Conservation (phyloP, 306 rosid genomes). For the Albizia julibrissin region DNA sequence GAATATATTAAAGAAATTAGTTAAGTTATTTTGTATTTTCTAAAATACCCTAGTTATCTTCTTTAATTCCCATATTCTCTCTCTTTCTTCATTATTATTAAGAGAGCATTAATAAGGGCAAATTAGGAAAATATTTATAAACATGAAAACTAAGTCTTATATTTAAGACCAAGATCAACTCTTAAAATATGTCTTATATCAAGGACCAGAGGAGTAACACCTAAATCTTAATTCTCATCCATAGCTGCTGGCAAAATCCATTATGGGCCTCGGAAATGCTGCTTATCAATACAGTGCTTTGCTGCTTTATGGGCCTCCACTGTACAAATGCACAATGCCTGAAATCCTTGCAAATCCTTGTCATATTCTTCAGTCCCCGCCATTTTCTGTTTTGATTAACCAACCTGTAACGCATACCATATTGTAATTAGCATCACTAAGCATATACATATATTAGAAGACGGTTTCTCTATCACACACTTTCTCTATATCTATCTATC, state of each 20-base stretch:
- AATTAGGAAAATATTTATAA: too few species aligned
- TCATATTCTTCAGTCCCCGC: neutral
- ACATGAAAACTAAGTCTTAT: too few species aligned
- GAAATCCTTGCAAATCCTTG: neutral
- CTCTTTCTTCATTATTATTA: too few species aligned
- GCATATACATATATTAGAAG: neutral
- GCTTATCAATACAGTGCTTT: neutral
- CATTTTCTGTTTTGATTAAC: constrained; percentile 13
- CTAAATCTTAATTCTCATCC: neutral
- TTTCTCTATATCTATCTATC: neutral
- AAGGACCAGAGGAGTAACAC: neutral
- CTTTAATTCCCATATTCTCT: too few species aligned
- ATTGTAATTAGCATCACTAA: neutral
- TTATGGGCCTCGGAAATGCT: neutral
- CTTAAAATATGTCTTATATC: too few species aligned
- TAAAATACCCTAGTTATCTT: too few species aligned
- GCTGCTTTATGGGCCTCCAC: neutral
- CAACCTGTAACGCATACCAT: neutral
- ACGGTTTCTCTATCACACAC: neutral
- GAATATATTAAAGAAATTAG: too few species aligned
- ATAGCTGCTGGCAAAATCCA: neutral
- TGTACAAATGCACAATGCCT: neutral
- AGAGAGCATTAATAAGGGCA: too few species aligned
- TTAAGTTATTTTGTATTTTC: too few species aligned
- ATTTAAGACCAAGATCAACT: too few species aligned